Evolutionary conservation across 1,139 yeast genomes (phyloP).

Genomic region (Diutina scorzettiae): DNA sequence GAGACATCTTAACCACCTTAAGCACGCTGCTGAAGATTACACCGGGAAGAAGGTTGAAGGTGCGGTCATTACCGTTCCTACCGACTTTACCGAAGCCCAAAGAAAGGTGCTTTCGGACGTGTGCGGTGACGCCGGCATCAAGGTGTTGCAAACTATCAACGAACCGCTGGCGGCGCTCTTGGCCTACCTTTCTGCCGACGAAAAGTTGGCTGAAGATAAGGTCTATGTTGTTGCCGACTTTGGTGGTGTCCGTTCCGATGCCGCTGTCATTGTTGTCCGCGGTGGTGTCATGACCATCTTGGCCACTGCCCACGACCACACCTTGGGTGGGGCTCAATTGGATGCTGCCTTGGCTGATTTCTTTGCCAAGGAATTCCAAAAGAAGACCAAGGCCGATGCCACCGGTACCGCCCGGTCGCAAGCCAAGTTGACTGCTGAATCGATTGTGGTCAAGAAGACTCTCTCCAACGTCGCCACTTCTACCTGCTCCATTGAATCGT

Average conservation of each 20-base stretch:
- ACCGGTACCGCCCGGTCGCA: constrained; percentile 69
- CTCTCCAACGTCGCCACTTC: constrained; percentile 83
- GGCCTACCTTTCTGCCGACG: constrained; percentile 48
- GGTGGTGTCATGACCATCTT: constrained; percentile 87
- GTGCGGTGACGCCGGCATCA: constrained; percentile 62
- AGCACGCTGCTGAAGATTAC: constrained; percentile 86
- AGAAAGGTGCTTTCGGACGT: constrained; percentile 50
- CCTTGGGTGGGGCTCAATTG: constrained; percentile 79
- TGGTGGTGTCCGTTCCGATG: constrained; percentile 95
- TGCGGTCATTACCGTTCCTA: constrained; percentile 84
- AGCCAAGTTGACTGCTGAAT: constrained; percentile 80
- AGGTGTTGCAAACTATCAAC: constrained; percentile 75
- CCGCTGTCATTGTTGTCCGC: constrained; percentile 85
- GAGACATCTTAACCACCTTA: constrained; percentile 76
- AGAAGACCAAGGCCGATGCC: constrained; percentile 76
- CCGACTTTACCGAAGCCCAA: constrained; percentile 71
- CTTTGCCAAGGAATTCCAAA: constrained; percentile 89
- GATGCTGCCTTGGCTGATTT: constrained; percentile 72
- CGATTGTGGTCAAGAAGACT: constrained; percentile 82
- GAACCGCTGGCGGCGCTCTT: constrained; percentile 91
- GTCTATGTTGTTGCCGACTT: constrained; percentile 89
- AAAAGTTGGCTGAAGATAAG: constrained; percentile 54
- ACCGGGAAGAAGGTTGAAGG: constrained; percentile 74
- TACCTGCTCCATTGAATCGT: constrained; percentile 87
- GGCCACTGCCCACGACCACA: constrained; percentile 74